These are phyloP conservation scores for Penicillium alfredii DNA, from an alignment of 495 filamentous ascomycete species.

Conservation along the genomic window DNA sequence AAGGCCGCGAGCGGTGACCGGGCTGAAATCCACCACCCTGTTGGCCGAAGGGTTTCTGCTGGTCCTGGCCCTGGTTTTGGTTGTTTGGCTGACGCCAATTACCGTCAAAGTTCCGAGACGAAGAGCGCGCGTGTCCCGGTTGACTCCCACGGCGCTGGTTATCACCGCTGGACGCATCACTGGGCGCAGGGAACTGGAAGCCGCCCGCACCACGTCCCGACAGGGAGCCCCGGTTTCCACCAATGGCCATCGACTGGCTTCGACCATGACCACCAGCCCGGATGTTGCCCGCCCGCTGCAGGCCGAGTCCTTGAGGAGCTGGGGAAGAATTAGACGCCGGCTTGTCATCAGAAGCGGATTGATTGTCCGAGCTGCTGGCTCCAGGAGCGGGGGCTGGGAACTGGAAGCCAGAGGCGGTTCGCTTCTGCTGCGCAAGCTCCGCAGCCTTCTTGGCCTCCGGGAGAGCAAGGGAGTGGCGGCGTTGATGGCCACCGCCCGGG, in stretches of 20 bases:
- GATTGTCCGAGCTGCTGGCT: conserved; percentile 46
- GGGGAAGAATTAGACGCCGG: conserved; percentile 30
- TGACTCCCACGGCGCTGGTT: conserved; percentile 66
- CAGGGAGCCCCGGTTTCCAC: conserved; percentile 48
- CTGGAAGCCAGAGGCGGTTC: conserved; percentile 88
- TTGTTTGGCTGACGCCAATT: conserved; percentile 94
- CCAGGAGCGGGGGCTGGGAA: conserved; percentile 69
- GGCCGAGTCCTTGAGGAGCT: conserved; percentile 36
- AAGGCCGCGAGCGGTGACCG: conserved; percentile 78
- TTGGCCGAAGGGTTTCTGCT: conserved; percentile 59
- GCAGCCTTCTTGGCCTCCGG: conserved; percentile 97
- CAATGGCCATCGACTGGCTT: conserved; percentile 66
- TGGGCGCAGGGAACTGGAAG: conserved; percentile 64
- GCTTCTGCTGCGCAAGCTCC: conserved; percentile 92
- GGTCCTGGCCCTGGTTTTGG: conserved; percentile 47
- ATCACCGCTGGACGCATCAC: conserved; percentile 51
- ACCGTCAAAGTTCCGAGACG: conserved; percentile 90
- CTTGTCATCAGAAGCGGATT: conserved; percentile 38
- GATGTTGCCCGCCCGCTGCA: conserved; percentile 47
- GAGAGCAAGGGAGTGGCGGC: conserved; percentile 89
- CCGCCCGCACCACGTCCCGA: conserved; percentile 56
- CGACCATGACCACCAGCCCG: conserved; percentile 53
- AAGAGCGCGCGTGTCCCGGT: conserved; percentile 64
- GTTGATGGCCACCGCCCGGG: conserved; percentile 73
- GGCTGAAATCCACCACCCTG: conserved; percentile 72